Base-by-base conservation (phyloP, 495 filamentous ascomycete genomes). In the Penicillium ucsense region DNA sequence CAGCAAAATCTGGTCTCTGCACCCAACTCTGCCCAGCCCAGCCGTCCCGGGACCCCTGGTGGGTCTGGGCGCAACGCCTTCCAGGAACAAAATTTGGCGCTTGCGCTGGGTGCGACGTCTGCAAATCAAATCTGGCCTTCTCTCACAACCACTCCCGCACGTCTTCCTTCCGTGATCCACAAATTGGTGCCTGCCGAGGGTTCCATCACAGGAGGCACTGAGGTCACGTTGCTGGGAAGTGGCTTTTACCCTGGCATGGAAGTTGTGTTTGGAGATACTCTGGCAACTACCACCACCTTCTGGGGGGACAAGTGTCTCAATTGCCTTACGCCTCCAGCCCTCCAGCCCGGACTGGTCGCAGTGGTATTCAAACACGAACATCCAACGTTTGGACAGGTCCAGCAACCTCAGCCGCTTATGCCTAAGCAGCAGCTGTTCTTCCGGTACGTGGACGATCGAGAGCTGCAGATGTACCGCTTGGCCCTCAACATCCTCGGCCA, bases 251-350 rank as follows among this genome's bases (percentile, higher is more conserved):
- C 82, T 39, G 87, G 86, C 4, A 77, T 91, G 57, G 85, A 88
- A 46, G 88, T 95, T 48, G 82, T 89, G 55, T 96, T 96, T 63
- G 90, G 89, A 11, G 81, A 88, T 38, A 75, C 73, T 4, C 71
- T 79, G 33, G 90, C 91, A 7, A 84, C 81, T 1, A 86, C 84
- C 7, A 91, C 86, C 8, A 87, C 85, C 1, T 94, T 75, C 55
- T 94, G 88, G 83, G 86, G 86, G 27, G 79, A 85, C 43, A 82
- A 78, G 38, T 85, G 84, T 12, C 71, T 95, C n/a, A 86, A 94
- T 36, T 94, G 88, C 58, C 67, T 89, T 33, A 72, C 90, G 0
- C 91, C 91, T 27, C 88, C 90, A 3, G 81, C 83, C 31, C 64
- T 77, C 8, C 70, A 72, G 38, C 72, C 86, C 1, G 86, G 89